phyloP scores from a whole-genome alignment of 306 rosid species.

The Astragalus glycyphyllos region DNA sequence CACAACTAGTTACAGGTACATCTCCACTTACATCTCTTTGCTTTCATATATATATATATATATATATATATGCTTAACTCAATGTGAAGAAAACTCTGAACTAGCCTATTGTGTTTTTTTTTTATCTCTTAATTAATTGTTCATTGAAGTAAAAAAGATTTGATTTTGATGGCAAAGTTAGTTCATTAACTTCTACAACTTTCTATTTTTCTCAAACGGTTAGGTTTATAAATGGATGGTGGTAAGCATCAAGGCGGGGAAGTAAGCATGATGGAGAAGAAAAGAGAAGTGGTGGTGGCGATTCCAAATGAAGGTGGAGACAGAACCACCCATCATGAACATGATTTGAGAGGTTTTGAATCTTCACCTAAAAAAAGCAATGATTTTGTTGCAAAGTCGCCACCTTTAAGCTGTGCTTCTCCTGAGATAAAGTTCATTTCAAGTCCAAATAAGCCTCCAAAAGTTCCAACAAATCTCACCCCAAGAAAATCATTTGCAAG shows the following conservation, averaged over 20 bases:
- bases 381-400: constrained; percentile 47
- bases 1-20: background rate
- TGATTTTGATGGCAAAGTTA: background rate
- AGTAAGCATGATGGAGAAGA: constrained; percentile 66
- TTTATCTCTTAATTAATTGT: background rate
- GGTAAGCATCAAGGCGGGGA: constrained; percentile 41
- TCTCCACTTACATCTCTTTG: background rate
- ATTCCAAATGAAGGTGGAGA: constrained; percentile 48
- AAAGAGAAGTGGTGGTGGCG: constrained; percentile 58
- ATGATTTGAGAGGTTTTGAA: constrained; percentile 42
- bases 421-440: constrained; percentile 58
- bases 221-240: constrained; percentile 53
- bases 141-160: background rate
- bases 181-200: constrained; percentile 9
- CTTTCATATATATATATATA: background rate
- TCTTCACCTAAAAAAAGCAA: constrained; percentile 41
- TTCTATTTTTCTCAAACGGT: background rate
- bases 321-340: constrained; percentile 16
- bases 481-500: constrained; percentile 58
- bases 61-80: background rate
- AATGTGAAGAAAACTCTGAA: too few species aligned
- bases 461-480: constrained; percentile 50
- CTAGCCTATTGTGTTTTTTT: background rate
- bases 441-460: constrained; percentile 68
- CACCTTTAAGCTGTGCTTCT: constrained; percentile 55